Evolutionary conservation across 495 filamentous ascomycete genomes (phyloP).

Genomic region (Neurospora intermedia): DNA sequence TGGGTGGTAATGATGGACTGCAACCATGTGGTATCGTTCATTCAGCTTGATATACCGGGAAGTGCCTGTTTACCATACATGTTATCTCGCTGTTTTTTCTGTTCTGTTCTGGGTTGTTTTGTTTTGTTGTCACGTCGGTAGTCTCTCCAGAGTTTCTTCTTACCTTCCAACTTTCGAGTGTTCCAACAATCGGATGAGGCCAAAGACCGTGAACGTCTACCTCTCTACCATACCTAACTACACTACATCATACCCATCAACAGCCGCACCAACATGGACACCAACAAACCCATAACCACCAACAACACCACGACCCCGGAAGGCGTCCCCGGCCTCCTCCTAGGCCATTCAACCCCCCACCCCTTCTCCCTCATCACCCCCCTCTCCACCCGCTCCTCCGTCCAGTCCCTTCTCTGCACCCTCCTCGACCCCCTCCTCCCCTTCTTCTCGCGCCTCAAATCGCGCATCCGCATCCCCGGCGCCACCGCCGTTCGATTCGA

Average conservation of each 20-base stretch:
- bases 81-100: neutral
- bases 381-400: constrained; percentile 37
- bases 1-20: neutral
- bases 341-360: constrained; percentile 39
- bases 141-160: neutral
- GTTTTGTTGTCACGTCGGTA: neutral
- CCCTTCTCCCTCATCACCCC: constrained; percentile 36
- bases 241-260: neutral
- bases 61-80: neutral
- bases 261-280: neutral
- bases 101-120: neutral
- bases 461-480: constrained; percentile 49
- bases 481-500: constrained; percentile 60
- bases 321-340: constrained; percentile 25
- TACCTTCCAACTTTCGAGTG: neutral
- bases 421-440: constrained; percentile 53
- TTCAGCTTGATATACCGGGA: neutral
- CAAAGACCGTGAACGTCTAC: neutral
- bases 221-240: neutral
- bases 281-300: neutral
- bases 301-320: neutral
- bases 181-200: neutral
- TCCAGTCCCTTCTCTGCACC: constrained; percentile 47
- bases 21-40: neutral
- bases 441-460: constrained; percentile 50